A percentile compares a stretch with the other conserved stretches of the same genome.
These are phyloP conservation scores for Yamadazyma taylorii DNA, from an alignment of 1,139 yeast genomes.

Conservation along the genomic window DNA sequence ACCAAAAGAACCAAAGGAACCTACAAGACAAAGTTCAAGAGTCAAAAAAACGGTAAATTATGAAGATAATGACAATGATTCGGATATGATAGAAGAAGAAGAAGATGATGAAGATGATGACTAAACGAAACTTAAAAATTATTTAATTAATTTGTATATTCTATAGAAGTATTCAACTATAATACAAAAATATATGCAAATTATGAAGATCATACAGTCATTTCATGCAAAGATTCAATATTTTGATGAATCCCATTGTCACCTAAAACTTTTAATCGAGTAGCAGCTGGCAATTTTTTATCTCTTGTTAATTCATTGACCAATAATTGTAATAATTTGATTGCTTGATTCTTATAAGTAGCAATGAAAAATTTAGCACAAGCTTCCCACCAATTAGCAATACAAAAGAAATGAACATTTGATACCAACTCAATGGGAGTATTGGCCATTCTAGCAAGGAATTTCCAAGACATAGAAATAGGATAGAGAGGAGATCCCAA, in stretches of 20 bases:
- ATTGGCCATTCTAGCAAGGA: slow-evolving; percentile 71
- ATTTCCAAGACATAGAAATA: slow-evolving; percentile 64
- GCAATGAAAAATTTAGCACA: slow-evolving; percentile 55
- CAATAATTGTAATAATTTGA: slow-evolving; percentile 51
- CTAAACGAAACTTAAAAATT: background rate
- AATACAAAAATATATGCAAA: slow-evolving; percentile 10
- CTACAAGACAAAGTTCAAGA: slow-evolving; percentile 48
- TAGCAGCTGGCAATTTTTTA: slow-evolving; percentile 69
- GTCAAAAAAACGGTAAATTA: slow-evolving; percentile 40
- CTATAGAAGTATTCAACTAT: slow-evolving; percentile 14
- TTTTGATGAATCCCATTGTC: slow-evolving; percentile 68
- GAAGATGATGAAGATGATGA: slow-evolving; percentile 1
- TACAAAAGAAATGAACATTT: slow-evolving; percentile 70
- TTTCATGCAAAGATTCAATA: slow-evolving; percentile 49
- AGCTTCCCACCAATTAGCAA: slow-evolving; percentile 93
- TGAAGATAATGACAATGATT: slow-evolving; percentile 29
- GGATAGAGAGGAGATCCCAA: slow-evolving; percentile 25
- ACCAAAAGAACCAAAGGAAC: slow-evolving; percentile 30
- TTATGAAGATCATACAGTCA: slow-evolving; percentile 35
- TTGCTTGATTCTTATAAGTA: slow-evolving; percentile 69
- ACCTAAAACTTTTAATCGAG: slow-evolving; percentile 68
- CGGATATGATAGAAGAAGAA: no score
- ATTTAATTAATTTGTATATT: background rate
- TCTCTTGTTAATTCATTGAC: slow-evolving; percentile 33
- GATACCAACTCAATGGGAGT: slow-evolving; percentile 47